These are phyloP conservation scores for Penicillium sp. DNA, from an alignment of 2,329 filamentous ascomycete genomes.

Conservation along the genomic window DNA sequence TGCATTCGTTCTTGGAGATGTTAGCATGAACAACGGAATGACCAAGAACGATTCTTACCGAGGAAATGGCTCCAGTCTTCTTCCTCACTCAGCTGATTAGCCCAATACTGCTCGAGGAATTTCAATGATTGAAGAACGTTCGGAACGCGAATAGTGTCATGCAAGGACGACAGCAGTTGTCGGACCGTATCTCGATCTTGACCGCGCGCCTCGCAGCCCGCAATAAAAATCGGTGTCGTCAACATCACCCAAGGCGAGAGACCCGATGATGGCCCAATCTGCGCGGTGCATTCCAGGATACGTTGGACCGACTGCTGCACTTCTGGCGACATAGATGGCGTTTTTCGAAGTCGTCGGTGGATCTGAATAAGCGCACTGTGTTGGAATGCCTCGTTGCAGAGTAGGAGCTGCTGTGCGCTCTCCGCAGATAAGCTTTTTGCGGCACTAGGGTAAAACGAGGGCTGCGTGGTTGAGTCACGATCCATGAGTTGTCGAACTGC, in stretches of 20 bases:
- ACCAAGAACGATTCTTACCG: slow-evolving; percentile 24
- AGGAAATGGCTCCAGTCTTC: slow-evolving; percentile 40
- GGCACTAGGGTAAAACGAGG: slow-evolving; percentile 37
- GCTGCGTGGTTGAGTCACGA: slow-evolving; percentile 25
- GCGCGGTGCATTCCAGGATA: slow-evolving; percentile 38
- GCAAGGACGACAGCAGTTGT: slow-evolving; percentile 31
- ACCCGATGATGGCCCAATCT: slow-evolving; percentile 38
- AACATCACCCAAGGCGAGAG: slow-evolving; percentile 43
- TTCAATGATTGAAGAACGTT: slow-evolving; percentile 41
- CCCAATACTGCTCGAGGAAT: slow-evolving; percentile 41
- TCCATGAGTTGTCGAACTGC: slow-evolving; percentile 35
- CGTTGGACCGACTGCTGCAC: slow-evolving; percentile 37
- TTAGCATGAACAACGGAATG: slow-evolving; percentile 3
- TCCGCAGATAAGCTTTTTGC: slow-evolving; percentile 30
- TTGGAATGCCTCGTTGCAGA: slow-evolving; percentile 45
- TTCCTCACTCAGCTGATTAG: slow-evolving; percentile 29
- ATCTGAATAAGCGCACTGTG: slow-evolving; percentile 45
- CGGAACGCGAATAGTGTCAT: slow-evolving; percentile 40
- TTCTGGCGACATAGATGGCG: slow-evolving; percentile 26
- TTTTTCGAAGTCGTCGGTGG: slow-evolving; percentile 35
- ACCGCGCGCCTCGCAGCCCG: slow-evolving; percentile 40
- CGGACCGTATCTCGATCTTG: slow-evolving; percentile 35
- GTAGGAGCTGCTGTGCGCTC: slow-evolving; percentile 34
- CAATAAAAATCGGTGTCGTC: slow-evolving; percentile 44
- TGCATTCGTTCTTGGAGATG: slow-evolving; percentile 30